Base-by-base conservation (phyloP, 805 yeast species). In the Lachancea fermentati region DNA sequence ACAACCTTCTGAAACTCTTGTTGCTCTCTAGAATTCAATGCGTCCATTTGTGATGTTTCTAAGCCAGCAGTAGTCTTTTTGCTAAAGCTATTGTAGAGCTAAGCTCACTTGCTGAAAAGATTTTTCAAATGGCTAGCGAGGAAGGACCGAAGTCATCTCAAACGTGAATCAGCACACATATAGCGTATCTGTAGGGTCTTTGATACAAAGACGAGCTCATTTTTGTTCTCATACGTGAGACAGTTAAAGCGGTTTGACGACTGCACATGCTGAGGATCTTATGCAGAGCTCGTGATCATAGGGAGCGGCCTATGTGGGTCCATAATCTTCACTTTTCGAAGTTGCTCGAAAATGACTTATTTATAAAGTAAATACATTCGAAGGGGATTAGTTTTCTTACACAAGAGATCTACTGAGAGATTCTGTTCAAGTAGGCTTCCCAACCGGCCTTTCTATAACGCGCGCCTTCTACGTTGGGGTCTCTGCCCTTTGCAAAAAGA, bases 381-480 rank as follows among this genome's bases (percentile, higher is more conserved):
- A 30, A n/a, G n/a, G n/a, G n/a, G n/a, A n/a, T n/a, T n/a, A n/a
- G n/a, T n/a, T n/a, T n/a, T n/a, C n/a, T n/a, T n/a, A n/a, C n/a
- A n/a, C n/a, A n/a, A n/a, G n/a, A n/a, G n/a, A n/a, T n/a, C n/a
- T n/a, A n/a, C n/a, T n/a, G n/a, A n/a, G 26, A 22, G 11, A n/a
- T 47, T 57, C 71, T 67, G 46, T 70, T 69, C 53, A 73, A 57
- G 58, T 91, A 93, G 4, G 97, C 96, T 19, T 75, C 73, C 99
- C 99, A 93, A 4, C 97, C 97, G 12, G 97, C 97, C 42, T 75
- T 73, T 65, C 83, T 78, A 65, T 93, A 93, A 56, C 99, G 76
- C 55, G 79, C 75, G 32, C 96, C 94, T 65, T 93, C 96, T 11
- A 69, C 83, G 1, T 70, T 71, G 5, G 97, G 95, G 59, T 91